Conservation (phyloP, 1,139 yeast genomes). For the Geotrichum australiense region DNA sequence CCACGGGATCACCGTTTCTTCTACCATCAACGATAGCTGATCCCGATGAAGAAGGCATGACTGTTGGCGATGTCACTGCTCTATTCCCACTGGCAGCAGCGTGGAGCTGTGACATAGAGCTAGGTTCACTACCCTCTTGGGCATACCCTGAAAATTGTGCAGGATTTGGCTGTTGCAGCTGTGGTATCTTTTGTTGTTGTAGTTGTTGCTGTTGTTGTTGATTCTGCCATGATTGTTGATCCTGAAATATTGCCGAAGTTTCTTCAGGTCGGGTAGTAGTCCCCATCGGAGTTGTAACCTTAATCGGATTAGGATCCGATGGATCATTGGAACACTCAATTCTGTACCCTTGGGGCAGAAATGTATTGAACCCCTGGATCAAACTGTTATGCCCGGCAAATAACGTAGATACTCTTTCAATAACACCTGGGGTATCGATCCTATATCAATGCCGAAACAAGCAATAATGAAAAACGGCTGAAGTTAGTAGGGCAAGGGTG, state of each 20-base stretch:
- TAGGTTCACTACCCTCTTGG: constrained; percentile 13
- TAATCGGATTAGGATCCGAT: constrained; percentile 82
- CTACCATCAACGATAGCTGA: constrained; percentile 21
- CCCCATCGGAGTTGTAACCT: constrained; percentile 94
- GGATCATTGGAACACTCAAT: constrained; percentile 90
- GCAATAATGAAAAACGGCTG: constrained; percentile 5
- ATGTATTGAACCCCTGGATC: constrained; percentile 95
- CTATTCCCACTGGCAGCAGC: constrained; percentile 36
- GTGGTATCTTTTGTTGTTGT: background rate
- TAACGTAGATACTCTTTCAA: constrained; percentile 83
- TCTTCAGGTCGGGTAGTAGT: constrained; percentile 62
- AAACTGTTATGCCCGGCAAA: constrained; percentile 89
- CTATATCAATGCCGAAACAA: too few relatives aligned
- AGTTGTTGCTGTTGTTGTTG: constrained; percentile 15
- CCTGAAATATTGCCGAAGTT: constrained; percentile 11
- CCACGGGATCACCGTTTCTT: constrained; percentile 70
- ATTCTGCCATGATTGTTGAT: constrained; percentile 9
- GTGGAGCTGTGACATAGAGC: constrained; percentile 36
- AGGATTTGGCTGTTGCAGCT: background rate
- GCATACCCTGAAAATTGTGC: background rate
- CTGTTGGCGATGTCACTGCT: too few relatives aligned
- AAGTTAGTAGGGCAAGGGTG: constrained; percentile 5
- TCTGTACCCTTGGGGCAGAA: constrained; percentile 92
- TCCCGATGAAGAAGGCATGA: constrained; percentile 22
- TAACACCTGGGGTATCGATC: constrained; percentile 97